These are phyloP conservation scores for Geotrichum siamense DNA, from an alignment of 1,139 yeast genomes.

Conservation along the genomic window DNA sequence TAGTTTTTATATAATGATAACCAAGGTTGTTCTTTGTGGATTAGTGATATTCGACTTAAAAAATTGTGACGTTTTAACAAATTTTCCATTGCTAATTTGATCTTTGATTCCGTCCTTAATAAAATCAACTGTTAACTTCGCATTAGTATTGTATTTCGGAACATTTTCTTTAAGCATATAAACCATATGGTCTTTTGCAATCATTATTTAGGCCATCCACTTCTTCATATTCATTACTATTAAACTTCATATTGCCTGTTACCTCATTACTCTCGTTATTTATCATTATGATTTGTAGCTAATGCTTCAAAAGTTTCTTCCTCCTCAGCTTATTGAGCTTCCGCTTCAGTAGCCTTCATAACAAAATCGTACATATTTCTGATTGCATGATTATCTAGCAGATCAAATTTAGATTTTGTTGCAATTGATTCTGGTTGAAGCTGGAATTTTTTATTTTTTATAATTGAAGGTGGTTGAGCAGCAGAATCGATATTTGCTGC, in stretches of 20 bases:
- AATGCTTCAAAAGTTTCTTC: conserved; percentile 9
- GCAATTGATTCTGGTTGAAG: conserved; percentile 17
- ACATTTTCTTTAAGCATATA: no score
- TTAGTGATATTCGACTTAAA: no score
- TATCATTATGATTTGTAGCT: no score
- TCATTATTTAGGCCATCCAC: conserved; percentile 23
- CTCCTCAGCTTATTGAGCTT: conserved; percentile 9
- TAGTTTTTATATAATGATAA: conserved; percentile 81
- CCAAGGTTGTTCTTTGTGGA: conserved; percentile 84
- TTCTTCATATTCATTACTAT: conserved; percentile 16
- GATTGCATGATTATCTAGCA: conserved; percentile 12
- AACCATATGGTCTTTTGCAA: no score
- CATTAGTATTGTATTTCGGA: no score
- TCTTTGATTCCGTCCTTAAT: no score
- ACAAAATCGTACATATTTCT: conserved; percentile 13
- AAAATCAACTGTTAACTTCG: no score
- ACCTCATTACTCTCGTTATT: background rate
- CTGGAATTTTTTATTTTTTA: conserved; percentile 30
- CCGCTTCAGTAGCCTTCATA: conserved; percentile 17
- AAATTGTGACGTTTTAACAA: no score
- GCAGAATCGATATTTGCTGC: conserved; percentile 40
- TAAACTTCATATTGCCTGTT: conserved; percentile 19
- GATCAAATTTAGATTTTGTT: background rate
- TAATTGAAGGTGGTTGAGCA: conserved; percentile 78
- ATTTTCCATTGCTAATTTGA: no score